phyloP scores from a whole-genome alignment of 306 rosid species.

The Mucuna pruriens region DNA sequence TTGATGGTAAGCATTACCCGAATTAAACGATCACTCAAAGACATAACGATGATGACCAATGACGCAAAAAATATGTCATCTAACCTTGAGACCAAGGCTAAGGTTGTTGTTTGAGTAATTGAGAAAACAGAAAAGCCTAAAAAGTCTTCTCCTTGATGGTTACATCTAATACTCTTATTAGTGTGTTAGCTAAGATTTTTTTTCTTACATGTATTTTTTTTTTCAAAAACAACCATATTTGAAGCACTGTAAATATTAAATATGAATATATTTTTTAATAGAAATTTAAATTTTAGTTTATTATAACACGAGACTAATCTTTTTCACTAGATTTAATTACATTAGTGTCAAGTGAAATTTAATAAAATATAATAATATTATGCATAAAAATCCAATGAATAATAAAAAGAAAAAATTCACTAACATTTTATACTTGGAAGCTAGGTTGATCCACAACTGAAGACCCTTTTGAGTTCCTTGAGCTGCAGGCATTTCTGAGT shows the following conservation, averaged over 20 bases:
- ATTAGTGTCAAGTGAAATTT: too few relatives aligned
- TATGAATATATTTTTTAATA: too few relatives aligned
- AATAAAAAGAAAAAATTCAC: neutral
- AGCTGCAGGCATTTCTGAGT: constrained; percentile 79
- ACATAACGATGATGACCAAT: constrained; percentile 24
- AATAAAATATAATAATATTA: neutral
- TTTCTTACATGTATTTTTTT: too few relatives aligned
- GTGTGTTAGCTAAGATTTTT: too few relatives aligned
- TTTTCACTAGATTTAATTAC: too few relatives aligned
- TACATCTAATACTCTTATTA: neutral
- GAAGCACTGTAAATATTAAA: too few relatives aligned
- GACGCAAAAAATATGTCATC: constrained; percentile 44
- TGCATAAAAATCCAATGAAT: neutral
- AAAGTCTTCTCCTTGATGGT: neutral
- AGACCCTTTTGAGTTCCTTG: constrained; percentile 82
- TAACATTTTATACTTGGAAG: constrained; percentile 78
- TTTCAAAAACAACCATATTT: too few relatives aligned
- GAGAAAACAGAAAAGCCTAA: neutral
- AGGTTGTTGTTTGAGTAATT: neutral
- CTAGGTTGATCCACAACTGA: constrained; percentile 78
- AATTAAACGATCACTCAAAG: neutral
- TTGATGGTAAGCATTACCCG: neutral
- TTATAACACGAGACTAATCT: too few relatives aligned
- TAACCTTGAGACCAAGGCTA: neutral
- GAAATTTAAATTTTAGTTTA: too few relatives aligned